Percentiles rank a stretch among this genome's conserved stretches.
Conservation (phyloP, 257 asterid species). For the Petunia axillaris region DNA sequence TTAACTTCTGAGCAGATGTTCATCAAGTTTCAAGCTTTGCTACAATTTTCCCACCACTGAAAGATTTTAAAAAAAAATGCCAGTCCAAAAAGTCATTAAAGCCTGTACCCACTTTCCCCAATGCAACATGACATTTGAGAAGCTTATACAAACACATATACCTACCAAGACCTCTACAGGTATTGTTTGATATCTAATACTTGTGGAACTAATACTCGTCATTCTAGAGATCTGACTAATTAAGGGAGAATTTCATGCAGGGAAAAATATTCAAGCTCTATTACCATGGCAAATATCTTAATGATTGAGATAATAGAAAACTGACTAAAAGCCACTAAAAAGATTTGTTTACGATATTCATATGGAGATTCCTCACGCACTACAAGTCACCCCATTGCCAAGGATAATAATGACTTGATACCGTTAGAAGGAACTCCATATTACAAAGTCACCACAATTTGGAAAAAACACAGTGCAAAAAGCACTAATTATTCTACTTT, state of each 20-base stretch:
- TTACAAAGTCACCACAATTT: background rate
- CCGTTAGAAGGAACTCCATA: background rate
- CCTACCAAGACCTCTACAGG: conserved; percentile 3
- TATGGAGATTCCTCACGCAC: background rate
- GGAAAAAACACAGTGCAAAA: background rate
- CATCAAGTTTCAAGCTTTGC: background rate
- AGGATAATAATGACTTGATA: background rate
- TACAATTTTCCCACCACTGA: conserved; percentile 12
- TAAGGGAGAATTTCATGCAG: background rate
- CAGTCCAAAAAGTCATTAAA: too few species aligned
- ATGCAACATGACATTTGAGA: background rate
- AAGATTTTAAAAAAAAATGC: too few species aligned
- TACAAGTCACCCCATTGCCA: background rate
- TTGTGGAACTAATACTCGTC: conserved; percentile 5
- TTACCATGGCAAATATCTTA: background rate
- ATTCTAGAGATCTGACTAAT: background rate
- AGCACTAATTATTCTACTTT: background rate
- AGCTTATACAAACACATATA: background rate
- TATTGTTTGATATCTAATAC: background rate
- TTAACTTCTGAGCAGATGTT: conserved; percentile 1
- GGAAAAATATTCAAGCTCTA: background rate
- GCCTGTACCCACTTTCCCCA: background rate
- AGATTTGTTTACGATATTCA: background rate
- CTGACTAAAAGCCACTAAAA: background rate
- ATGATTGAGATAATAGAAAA: background rate